Percentiles rank a stretch among this genome's conserved stretches.
phyloP scores from a whole-genome alignment of 164 flowering plant genomes.

The Kalanchoe fedtschenkoi region DNA sequence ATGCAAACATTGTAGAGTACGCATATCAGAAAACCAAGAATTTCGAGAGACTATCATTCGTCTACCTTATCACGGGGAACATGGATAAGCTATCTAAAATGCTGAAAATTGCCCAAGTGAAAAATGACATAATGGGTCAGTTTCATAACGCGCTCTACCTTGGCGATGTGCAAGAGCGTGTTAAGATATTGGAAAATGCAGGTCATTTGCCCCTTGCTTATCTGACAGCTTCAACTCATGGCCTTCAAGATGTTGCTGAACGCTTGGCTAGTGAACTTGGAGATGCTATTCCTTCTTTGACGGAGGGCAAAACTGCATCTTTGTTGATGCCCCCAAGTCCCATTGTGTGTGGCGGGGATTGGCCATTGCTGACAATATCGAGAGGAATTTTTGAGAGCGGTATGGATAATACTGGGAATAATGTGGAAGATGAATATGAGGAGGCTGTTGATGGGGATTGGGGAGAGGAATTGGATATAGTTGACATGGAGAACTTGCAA shows the following conservation, averaged over 20 bases:
- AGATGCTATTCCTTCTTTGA: slow-evolving; percentile 52
- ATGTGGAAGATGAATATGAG: slow-evolving; percentile 40
- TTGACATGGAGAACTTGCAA: slow-evolving; percentile 41
- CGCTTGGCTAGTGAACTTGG: slow-evolving; percentile 54
- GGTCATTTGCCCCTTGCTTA: slow-evolving; percentile 90
- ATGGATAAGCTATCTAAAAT: slow-evolving; percentile 71
- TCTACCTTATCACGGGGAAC: slow-evolving; percentile 79
- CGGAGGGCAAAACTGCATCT: slow-evolving; percentile 37
- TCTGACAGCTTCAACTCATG: slow-evolving; percentile 63
- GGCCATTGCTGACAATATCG: slow-evolving; percentile 62
- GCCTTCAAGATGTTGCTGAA: slow-evolving; percentile 56
- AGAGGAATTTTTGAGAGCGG: slow-evolving; percentile 78
- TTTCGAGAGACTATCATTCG: slow-evolving; percentile 75
- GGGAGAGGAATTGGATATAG: slow-evolving; percentile 67
- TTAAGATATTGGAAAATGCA: slow-evolving; percentile 60
- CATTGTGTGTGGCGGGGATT: slow-evolving; percentile 54
- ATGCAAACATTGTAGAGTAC: slow-evolving; percentile 74
- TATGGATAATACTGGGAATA: slow-evolving; percentile 39
- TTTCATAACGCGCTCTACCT: slow-evolving; percentile 77
- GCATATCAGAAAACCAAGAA: slow-evolving; percentile 87
- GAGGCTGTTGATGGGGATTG: slow-evolving; percentile 63
- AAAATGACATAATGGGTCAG: slow-evolving; percentile 88
- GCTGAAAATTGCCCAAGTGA: slow-evolving; percentile 76
- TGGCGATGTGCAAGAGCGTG: slow-evolving; percentile 67
- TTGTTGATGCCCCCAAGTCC: slow-evolving; percentile 71